These are phyloP conservation scores for Pichia sp. DNA, from an alignment of 1,139 yeast species.

Conservation along the genomic window DNA sequence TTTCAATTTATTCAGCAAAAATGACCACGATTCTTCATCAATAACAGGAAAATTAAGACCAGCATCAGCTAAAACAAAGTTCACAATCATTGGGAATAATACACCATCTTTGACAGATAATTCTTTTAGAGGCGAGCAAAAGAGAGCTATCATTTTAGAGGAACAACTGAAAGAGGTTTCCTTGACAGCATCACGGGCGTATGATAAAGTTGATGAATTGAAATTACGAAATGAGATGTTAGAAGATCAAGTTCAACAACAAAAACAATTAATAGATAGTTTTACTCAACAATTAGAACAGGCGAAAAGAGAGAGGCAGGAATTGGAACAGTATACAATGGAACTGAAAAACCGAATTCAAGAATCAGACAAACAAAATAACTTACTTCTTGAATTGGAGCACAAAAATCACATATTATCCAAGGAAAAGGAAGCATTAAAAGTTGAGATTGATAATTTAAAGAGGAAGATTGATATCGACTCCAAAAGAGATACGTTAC, in stretches of 20 bases:
- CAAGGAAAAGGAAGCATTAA: constrained; percentile 2
- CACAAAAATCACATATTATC: constrained; percentile 4
- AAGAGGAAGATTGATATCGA: neutral
- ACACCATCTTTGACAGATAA: constrained; percentile 19
- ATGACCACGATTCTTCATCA: neutral
- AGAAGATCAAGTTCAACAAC: constrained; percentile 19
- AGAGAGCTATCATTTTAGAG: constrained; percentile 18
- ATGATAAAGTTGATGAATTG: constrained; percentile 19
- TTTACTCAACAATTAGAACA: constrained; percentile 16
- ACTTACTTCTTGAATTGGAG: neutral
- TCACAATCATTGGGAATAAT: neutral
- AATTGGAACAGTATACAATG: constrained; percentile 8
- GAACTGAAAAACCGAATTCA: constrained; percentile 3
- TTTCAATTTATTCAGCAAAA: neutral
- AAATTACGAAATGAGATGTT: constrained; percentile 14
- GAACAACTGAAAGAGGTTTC: constrained; percentile 18
- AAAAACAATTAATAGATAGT: constrained; percentile 16
- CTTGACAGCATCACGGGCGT: constrained; percentile 19
- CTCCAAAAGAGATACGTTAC: neutral
- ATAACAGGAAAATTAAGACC: neutral
- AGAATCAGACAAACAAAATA: neutral
- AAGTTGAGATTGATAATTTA: neutral
- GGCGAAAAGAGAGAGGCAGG: constrained; percentile 5
- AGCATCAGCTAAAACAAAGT: neutral
- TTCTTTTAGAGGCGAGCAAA: constrained; percentile 28